Base-by-base conservation (phyloP, 1,284 basidiomycete genomes). In the Omphalotus olearius region DNA sequence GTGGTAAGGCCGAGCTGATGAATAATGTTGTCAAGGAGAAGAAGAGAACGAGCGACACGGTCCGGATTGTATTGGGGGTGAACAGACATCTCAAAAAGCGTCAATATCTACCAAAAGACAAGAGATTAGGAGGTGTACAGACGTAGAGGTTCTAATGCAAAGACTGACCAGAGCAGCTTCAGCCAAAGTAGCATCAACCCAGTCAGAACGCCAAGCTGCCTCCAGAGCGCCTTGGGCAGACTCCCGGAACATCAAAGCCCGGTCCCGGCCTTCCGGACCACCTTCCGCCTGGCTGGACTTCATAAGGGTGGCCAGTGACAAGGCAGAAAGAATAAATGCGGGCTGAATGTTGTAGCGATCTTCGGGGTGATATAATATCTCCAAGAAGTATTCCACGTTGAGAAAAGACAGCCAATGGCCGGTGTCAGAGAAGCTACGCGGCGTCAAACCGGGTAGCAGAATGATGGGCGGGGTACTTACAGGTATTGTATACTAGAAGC, bases 291-390 rank as follows among this genome's bases (percentile, higher is more conserved):
- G 78, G 61, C 85, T 88, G 1, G 87, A 88, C 56, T 82, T 82
- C 74, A 84, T 82, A n/a, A 88, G 74, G 9, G 74, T 82, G 0
- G 86, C 80, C 61, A 89, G 76, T 1, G 86, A 87, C 35, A 89
- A 74, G 11, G 78, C 77, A 2, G 85, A 75, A 44, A 82, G 74
- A 40, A 90, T 74, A 49, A 91, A 76, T 2, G 83, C 73, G 4
- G 88, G 86, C 59, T 88, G 87, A 56, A 88, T 80, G 14, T 66
- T 66, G 7, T 72, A 62, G 25, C 82, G 74, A 18, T 73, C 67
- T 6, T 73, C 70, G 1, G 77, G 72, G 57, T 77, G 69, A 56
- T 68, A 72, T 43, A 90, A 68, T 48, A 71, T 75, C 52, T 73
- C 72, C 55, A 80, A 63, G 57, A 89, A 78, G 48, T 73, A 69